Percentiles rank a stretch among this genome's conserved stretches.
Conservation (phyloP, 2,329 filamentous ascomycete species). For the Fusarium chuoi region DNA sequence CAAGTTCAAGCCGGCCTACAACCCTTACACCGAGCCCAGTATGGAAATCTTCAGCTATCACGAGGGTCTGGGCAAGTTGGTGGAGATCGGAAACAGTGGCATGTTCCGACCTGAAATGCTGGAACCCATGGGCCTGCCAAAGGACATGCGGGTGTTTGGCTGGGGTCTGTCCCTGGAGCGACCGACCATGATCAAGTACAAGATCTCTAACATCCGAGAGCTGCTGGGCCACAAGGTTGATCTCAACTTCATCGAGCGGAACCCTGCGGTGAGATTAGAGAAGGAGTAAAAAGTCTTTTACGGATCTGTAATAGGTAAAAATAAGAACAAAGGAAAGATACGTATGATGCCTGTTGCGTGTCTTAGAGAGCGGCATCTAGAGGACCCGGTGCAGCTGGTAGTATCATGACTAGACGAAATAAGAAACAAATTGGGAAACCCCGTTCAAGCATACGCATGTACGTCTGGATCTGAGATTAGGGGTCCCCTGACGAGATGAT, state of each 20-base stretch:
- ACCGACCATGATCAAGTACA: slow-evolving; percentile 98
- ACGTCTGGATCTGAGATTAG: slow-evolving; percentile 7
- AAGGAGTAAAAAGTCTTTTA: slow-evolving; percentile 68
- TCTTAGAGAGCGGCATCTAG: slow-evolving; percentile 26
- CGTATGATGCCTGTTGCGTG: slow-evolving; percentile 4
- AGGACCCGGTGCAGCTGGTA: slow-evolving; percentile 9
- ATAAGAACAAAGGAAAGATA: slow-evolving; percentile 5
- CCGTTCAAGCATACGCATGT: slow-evolving; percentile 7
- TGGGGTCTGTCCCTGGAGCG: slow-evolving; percentile 93
- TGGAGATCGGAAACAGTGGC: slow-evolving; percentile 97
- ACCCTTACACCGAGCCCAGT: slow-evolving; percentile 92
- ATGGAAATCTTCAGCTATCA: slow-evolving; percentile 99
- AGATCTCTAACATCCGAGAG: slow-evolving; percentile 90
- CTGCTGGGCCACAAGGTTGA: slow-evolving; percentile 96
- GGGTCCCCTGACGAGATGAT: slow-evolving; percentile 3
- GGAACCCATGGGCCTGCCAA: slow-evolving; percentile 91
- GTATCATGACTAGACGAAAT: slow-evolving; percentile 40
- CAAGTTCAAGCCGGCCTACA: slow-evolving; percentile 97
- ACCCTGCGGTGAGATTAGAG: slow-evolving; percentile 89
- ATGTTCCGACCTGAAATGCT: slow-evolving; percentile 99
- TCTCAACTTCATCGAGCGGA: slow-evolving; percentile 89
- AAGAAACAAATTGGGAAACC: slow-evolving; percentile 17
- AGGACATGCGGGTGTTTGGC: slow-evolving; percentile 91
- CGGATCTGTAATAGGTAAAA: not conserved
- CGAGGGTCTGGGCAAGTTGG: slow-evolving; percentile 86